phyloP scores from a whole-genome alignment of 495 filamentous ascomycete genomes.

The Penicillium dipodomyicola region DNA sequence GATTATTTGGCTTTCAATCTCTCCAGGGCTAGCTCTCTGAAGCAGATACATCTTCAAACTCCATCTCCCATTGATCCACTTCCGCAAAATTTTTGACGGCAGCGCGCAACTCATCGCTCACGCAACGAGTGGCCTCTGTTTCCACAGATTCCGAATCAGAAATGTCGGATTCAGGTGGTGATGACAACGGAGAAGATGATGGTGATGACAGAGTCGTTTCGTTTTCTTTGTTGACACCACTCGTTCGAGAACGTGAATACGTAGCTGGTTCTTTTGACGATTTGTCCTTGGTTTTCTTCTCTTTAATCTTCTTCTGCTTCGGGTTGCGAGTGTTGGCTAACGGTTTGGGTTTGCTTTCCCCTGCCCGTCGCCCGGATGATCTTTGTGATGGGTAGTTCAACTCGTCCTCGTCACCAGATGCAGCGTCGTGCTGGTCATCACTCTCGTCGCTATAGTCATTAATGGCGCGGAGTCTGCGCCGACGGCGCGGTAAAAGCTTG shows the following conservation, averaged over 20 bases:
- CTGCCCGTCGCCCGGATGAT: slow-evolving; percentile 24
- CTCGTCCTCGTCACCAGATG: slow-evolving; percentile 43
- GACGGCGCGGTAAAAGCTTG: slow-evolving; percentile 46
- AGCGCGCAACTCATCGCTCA: slow-evolving; percentile 40
- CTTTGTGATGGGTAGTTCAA: slow-evolving; percentile 31
- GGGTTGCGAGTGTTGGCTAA: slow-evolving; percentile 17
- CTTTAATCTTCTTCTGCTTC: slow-evolving; percentile 14
- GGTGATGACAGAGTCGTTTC: slow-evolving; percentile 31
- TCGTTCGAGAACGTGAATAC: slow-evolving; percentile 16
- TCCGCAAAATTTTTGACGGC: slow-evolving; percentile 59
- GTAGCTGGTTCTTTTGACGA: slow-evolving; percentile 3
- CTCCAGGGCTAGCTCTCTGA: slow-evolving; percentile 24
- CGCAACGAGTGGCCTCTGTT: slow-evolving; percentile 16
- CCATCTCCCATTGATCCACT: slow-evolving; percentile 69
- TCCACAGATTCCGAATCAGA: slow-evolving; percentile 27
- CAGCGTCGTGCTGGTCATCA: slow-evolving; percentile 34
- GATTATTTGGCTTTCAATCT: slow-evolving; percentile 5
- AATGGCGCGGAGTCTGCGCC: slow-evolving; percentile 20
- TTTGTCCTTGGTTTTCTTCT: slow-evolving; percentile 8
- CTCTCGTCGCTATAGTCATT: slow-evolving; percentile 32
- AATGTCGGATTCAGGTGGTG: slow-evolving; percentile 36
- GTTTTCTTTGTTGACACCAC: slow-evolving; percentile 33
- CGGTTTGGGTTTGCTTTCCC: slow-evolving; percentile 20
- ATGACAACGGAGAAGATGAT: slow-evolving; percentile 42
- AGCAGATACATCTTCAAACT: slow-evolving; percentile 60